Percentiles rank a stretch among this genome's conserved stretches.
Evolutionary conservation across 305 asterid species (phyloP).

Genomic region (Fraxinus platypoda): DNA sequence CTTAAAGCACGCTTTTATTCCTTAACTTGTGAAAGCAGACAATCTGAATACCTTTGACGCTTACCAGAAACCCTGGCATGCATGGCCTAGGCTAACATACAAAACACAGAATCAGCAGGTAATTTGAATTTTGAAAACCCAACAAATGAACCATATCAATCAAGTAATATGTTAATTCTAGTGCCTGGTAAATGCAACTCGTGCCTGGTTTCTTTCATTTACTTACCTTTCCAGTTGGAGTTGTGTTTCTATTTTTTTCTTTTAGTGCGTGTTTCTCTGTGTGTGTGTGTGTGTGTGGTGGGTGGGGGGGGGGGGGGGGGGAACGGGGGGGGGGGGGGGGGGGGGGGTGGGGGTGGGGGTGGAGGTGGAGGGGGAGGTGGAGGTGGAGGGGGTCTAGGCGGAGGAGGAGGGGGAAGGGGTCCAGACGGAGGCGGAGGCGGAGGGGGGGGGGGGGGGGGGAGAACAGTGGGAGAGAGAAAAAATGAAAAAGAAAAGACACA

Average conservation of each 20-base stretch:
- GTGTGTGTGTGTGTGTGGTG: too few species aligned
- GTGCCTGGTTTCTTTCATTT: neutral
- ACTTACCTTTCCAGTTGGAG: neutral
- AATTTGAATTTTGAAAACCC: conserved; percentile 6
- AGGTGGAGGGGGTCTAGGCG: neutral
- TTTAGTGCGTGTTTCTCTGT: neutral
- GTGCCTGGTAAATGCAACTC: neutral
- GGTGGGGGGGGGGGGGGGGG: neutral
- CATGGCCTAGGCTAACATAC: conserved; percentile 2
- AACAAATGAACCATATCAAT: conserved; percentile 3
- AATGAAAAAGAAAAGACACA: neutral
- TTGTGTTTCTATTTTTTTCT: neutral
- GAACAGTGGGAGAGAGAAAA: neutral
- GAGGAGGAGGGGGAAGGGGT: too few species aligned
- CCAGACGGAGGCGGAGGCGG: too few species aligned
- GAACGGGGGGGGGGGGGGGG: neutral
- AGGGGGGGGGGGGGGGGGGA: neutral
- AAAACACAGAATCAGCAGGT: neutral
- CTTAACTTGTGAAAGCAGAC: neutral
- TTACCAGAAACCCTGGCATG: neutral
- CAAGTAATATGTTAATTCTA: neutral
- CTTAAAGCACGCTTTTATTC: neutral
- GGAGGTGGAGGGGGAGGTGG: neutral
- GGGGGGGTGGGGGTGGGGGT: neutral
- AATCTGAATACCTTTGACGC: conserved; percentile 3